Evolutionary conservation across 2,329 filamentous ascomycete species (phyloP), one percentile per base, ranked within the genome.

Genomic region (Fusarium torulosum): DNA sequence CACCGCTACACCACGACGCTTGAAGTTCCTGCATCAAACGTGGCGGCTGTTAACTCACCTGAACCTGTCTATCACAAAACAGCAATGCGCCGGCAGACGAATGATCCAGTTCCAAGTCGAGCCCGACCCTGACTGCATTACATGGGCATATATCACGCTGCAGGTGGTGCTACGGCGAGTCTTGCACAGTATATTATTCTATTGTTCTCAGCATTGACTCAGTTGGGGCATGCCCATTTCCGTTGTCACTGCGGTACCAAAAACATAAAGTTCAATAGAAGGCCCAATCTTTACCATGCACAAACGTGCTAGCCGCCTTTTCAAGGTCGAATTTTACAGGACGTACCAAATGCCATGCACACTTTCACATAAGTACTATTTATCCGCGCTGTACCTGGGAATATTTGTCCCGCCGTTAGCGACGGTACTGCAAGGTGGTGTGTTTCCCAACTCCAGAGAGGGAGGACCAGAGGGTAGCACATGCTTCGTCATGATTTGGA

Each of bases 21-120:
- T 67, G 54, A 47, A 73, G 72, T 74, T 74, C 70, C 72, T 74
- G 72, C 72, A 66, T 74, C 57, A 46, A 70, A 74, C 72, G 72
- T 74, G 72, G 72, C 72, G 67, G 59, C 57, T 63, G 66, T 63
- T 74, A 42, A 74, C 61, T 74, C 70, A 74, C 59, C 43, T 72
- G 50, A 66, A 57, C 37, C 25, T 59, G 38, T 44, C 43, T 55
- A 46, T 71, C 43, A 40, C 70, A 52, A 53, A 65, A 54, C 49
- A 51, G 59, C 54, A 54, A 41, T 50, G 38, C 55, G 54, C 53
- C 53, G 46, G 42, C 57, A 58, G 55, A 57, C 61, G 55, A 65
- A 70, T 68, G 43, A 68, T 59, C 44, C 57, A 54, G 42, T 53
- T 57, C 49, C 59, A 56, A 67, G 59, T 66, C 47, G 51, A 66